Conservation (phyloP, 805 yeast genomes). For the Jamesozyma jinghongensis region DNA sequence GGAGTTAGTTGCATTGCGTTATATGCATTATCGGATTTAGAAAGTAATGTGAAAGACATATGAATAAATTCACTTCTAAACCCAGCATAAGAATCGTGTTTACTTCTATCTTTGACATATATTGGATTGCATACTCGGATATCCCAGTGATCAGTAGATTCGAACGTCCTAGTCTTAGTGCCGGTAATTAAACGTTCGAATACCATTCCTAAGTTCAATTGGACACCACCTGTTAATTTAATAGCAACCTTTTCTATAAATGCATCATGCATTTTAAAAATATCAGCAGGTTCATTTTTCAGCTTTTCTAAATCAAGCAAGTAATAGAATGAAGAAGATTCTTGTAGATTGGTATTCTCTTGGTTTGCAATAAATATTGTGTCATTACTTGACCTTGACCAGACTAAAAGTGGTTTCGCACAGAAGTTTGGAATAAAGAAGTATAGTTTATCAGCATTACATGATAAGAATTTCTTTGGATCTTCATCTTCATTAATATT, state of each 20-base stretch:
- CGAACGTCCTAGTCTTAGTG: slow-evolving; percentile 34
- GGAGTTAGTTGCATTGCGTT: slow-evolving; percentile 78
- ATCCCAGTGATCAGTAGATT: slow-evolving; percentile 52
- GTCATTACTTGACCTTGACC: slow-evolving; percentile 45
- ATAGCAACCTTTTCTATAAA: slow-evolving; percentile 47
- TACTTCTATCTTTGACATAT: slow-evolving; percentile 35
- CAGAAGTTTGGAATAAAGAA: slow-evolving; percentile 74
- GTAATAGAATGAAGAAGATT: slow-evolving; percentile 43
- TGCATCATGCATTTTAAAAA: slow-evolving; percentile 16
- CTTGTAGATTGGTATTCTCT: slow-evolving; percentile 33
- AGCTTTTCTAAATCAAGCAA: slow-evolving; percentile 27
- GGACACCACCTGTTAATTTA: slow-evolving; percentile 51
- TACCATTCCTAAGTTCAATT: slow-evolving; percentile 47
- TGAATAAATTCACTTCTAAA: slow-evolving; percentile 80
- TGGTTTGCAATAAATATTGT: slow-evolving; percentile 40
- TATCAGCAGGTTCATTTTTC: slow-evolving; percentile 12
- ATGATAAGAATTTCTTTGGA: slow-evolving; percentile 56
- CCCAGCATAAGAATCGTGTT: slow-evolving; percentile 72
- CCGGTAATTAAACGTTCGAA: slow-evolving; percentile 39
- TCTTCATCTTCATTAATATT: slow-evolving; percentile 57
- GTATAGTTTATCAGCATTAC: slow-evolving; percentile 50
- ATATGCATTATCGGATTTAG: slow-evolving; percentile 36
- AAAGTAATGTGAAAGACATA: slow-evolving; percentile 48
- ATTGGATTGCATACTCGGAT: slow-evolving; percentile 49
- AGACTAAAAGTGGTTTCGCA: slow-evolving; percentile 42